Conservation (phyloP, 169 alveolate species). For the Plasmodium fragile region DNA sequence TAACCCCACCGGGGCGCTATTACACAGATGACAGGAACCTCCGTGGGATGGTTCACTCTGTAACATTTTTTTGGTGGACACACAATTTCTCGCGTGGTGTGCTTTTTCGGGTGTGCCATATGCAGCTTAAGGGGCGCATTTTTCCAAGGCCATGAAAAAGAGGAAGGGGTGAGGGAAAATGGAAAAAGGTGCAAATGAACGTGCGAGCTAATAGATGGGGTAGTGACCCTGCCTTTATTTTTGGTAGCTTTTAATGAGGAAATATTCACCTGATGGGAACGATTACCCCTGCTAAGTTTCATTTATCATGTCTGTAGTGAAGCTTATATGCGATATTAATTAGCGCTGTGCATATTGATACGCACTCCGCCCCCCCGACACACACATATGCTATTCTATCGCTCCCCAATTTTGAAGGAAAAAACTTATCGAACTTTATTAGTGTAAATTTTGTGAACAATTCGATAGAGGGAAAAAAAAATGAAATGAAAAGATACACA, state of each 20-base stretch:
- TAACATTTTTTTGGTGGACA: not conserved
- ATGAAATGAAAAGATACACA: conserved; percentile 2
- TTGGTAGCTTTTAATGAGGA: not conserved
- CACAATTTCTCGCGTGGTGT: too few species aligned
- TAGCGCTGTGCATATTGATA: not conserved
- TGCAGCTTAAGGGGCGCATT: not conserved
- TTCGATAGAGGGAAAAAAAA: conserved; percentile 34
- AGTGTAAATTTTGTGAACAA: not conserved
- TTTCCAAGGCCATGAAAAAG: not conserved
- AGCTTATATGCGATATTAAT: not conserved
- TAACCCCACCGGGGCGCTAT: not conserved
- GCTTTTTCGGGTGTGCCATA: not conserved
- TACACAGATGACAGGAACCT: not conserved
- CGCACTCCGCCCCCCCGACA: not conserved
- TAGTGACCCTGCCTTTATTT: not conserved
- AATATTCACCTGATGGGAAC: not conserved
- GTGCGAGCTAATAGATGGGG: not conserved
- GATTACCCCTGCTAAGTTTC: not conserved
- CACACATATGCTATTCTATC: not conserved
- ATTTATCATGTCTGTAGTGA: not conserved
- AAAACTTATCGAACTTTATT: not conserved
- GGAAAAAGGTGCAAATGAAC: not conserved
- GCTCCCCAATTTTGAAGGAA: not conserved
- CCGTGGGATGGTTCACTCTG: not conserved
- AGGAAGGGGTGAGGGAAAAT: not conserved